phyloP scores from a whole-genome alignment of 1,284 basidiomycete genomes.

The Heterobasidion parviporum region DNA sequence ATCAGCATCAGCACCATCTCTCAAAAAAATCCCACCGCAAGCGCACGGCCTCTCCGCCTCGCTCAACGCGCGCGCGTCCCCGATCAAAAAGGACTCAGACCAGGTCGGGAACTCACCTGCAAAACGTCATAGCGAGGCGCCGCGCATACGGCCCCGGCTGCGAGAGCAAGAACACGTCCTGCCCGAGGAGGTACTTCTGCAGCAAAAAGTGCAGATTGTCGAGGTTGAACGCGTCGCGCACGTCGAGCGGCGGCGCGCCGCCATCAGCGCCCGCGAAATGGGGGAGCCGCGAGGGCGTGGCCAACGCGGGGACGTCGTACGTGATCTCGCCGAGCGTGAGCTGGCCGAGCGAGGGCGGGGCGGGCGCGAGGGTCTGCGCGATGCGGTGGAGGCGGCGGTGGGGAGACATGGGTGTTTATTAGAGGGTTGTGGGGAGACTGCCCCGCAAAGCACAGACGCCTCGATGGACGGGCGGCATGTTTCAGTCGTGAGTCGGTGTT shows the following conservation, averaged over 20 bases:
- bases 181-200: conserved; percentile 60
- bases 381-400: conserved; percentile 39
- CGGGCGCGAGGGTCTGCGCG: conserved; percentile 31
- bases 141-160: conserved; percentile 58
- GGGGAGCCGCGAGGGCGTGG: conserved; percentile 38
- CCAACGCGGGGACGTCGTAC: conserved; percentile 42
- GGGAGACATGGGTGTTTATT: conserved; percentile 8
- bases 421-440: too few species aligned
- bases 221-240: conserved; percentile 39
- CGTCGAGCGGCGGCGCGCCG: conserved; percentile 34
- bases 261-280: conserved; percentile 18
- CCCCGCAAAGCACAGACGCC: too few species aligned
- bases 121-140: conserved; percentile 52
- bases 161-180: conserved; percentile 56
- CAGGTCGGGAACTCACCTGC: conserved; percentile 33
- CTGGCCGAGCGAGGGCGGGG: conserved; percentile 37
- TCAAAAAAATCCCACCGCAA: neutral
- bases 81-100: neutral
- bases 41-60: neutral
- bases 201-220: conserved; percentile 57
- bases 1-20: neutral
- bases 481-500: too few species aligned
- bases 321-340: conserved; percentile 49
- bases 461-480: too few species aligned
- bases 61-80: neutral